Conservation (phyloP, 2,329 filamentous ascomycete species). For the Pseudophaeomoniella oleicola region DNA sequence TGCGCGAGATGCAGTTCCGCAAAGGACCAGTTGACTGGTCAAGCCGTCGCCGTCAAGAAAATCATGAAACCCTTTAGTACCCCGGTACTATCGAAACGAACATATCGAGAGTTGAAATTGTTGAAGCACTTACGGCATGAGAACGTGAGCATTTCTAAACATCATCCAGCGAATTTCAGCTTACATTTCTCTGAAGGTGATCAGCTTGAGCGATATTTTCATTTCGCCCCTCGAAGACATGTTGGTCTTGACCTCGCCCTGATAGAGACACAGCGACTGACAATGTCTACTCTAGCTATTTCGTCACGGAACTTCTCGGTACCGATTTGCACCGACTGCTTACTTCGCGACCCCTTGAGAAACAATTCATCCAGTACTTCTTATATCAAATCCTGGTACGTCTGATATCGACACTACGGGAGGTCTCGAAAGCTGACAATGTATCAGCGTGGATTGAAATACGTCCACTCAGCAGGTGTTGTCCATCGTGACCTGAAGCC, state of each 20-base stretch:
- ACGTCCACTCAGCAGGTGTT: constrained; percentile 95
- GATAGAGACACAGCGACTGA: constrained; percentile 8
- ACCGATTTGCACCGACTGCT: constrained; percentile 92
- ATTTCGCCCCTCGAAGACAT: constrained; percentile 98
- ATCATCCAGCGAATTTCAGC: constrained; percentile 6
- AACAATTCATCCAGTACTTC: constrained; percentile 99
- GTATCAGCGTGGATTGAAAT: constrained; percentile 81
- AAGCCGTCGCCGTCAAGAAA: constrained; percentile 98
- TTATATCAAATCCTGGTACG: constrained; percentile 95
- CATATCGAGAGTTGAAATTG: constrained; percentile 92
- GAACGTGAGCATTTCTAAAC: constrained; percentile 49
- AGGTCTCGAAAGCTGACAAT: constrained; percentile 5
- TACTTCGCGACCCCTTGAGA: constrained; percentile 89
- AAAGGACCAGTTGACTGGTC: constrained; percentile 90
- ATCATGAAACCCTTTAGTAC: constrained; percentile 99
- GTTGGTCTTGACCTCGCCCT: constrained; percentile 38
- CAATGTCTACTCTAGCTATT: constrained; percentile 50
- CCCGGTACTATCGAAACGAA: constrained; percentile 93
- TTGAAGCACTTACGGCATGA: constrained; percentile 94
- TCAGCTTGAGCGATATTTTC: constrained; percentile 98
- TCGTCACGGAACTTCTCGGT: constrained; percentile 92
- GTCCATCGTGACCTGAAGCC: constrained; percentile 97
- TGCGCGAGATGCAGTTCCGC: constrained; percentile 53
- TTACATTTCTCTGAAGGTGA: constrained; percentile 47
- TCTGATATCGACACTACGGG: constrained; percentile 7